Percentiles rank a stretch among this genome's conserved stretches.
phyloP scores from a whole-genome alignment of 345 rosid genomes.

The Bruguiera gymnorhiza region DNA sequence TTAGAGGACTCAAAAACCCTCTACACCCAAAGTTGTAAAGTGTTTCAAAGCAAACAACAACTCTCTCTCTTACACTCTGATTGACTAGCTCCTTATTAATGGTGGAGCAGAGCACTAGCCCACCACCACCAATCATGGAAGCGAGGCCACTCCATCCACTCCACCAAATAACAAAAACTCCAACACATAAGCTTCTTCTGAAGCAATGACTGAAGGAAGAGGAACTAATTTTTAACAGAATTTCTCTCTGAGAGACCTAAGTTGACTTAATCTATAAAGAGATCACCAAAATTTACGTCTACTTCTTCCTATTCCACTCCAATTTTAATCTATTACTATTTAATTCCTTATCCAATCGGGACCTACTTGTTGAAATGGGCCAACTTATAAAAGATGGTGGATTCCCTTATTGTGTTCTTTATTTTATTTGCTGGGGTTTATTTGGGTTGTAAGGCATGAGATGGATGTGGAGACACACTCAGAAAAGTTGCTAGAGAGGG shows the following conservation, averaged over 20 bases:
- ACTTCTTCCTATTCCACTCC: constrained; percentile 93
- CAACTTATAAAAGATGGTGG: constrained; percentile 62
- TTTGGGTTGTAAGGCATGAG: constrained; percentile 85
- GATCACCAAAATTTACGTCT: constrained; percentile 71
- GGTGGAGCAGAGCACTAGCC: too few species aligned
- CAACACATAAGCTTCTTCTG: constrained; percentile 86
- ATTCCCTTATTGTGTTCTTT: constrained; percentile 72
- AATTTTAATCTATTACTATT: constrained; percentile 69
- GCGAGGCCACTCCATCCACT: constrained; percentile 20
- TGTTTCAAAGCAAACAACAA: too few species aligned
- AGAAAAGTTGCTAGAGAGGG: constrained; percentile 75
- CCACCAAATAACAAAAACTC: constrained; percentile 84
- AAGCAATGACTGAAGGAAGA: constrained; percentile 96
- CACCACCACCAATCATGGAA: too few species aligned
- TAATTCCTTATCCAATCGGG: constrained; percentile 41
- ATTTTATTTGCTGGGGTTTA: constrained; percentile 61
- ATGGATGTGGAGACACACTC: constrained; percentile 65
- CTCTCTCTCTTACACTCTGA: too few species aligned
- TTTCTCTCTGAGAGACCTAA: constrained; percentile 72
- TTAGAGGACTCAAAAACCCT: too few species aligned
- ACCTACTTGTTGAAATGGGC: constrained; percentile 2
- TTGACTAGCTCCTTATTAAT: too few species aligned
- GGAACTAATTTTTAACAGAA: constrained; percentile 60
- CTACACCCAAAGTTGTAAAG: too few species aligned
- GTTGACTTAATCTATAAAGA: constrained; percentile 66